A percentile compares a stretch with the other conserved stretches of the same genome.
These are phyloP conservation scores for Moniliella sp. DNA, from an alignment of 1,284 basidiomycete species.

Conservation along the genomic window DNA sequence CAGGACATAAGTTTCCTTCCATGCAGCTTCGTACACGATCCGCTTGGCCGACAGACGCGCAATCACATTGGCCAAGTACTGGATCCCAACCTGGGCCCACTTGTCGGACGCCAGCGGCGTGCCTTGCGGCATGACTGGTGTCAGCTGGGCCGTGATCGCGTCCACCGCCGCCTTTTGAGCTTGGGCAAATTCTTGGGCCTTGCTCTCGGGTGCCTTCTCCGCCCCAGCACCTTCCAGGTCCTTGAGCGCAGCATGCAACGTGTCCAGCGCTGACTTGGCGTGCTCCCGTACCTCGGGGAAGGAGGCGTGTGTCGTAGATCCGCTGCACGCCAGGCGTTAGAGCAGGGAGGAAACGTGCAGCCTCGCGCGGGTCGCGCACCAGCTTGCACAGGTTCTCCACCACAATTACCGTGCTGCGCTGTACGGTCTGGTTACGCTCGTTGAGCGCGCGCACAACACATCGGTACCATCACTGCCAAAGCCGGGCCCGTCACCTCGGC, in stretches of 20 bases:
- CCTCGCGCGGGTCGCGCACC: slow-evolving; percentile 72
- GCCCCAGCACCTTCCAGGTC: background rate
- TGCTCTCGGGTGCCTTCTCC: slow-evolving; percentile 10
- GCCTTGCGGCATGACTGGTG: too few relatives aligned
- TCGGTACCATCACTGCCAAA: slow-evolving; percentile 79
- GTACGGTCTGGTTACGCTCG: slow-evolving; percentile 61
- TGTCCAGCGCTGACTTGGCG: slow-evolving; percentile 22
- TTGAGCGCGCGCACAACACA: slow-evolving; percentile 76
- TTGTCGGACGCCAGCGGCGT: slow-evolving; percentile 15
- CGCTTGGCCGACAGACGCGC: slow-evolving; percentile 29
- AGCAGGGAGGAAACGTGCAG: slow-evolving; percentile 64
- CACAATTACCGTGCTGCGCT: slow-evolving; percentile 55
- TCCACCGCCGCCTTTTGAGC: slow-evolving; percentile 16
- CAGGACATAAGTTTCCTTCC: slow-evolving; percentile 31
- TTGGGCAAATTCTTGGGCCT: slow-evolving; percentile 11
- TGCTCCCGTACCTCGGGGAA: slow-evolving; percentile 61
- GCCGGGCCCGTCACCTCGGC: slow-evolving; percentile 90
- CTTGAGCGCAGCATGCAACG: slow-evolving; percentile 17
- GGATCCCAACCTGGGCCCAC: slow-evolving; percentile 19
- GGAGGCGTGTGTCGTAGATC: slow-evolving; percentile 68
- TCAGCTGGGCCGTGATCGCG: slow-evolving; percentile 13
- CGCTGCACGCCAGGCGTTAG: slow-evolving; percentile 77
- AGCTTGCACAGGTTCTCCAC: slow-evolving; percentile 94
- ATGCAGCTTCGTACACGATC: slow-evolving; percentile 20
- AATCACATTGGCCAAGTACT: slow-evolving; percentile 19